phyloP scores from a whole-genome alignment of 306 rosid species.

The Pueraria montana region DNA sequence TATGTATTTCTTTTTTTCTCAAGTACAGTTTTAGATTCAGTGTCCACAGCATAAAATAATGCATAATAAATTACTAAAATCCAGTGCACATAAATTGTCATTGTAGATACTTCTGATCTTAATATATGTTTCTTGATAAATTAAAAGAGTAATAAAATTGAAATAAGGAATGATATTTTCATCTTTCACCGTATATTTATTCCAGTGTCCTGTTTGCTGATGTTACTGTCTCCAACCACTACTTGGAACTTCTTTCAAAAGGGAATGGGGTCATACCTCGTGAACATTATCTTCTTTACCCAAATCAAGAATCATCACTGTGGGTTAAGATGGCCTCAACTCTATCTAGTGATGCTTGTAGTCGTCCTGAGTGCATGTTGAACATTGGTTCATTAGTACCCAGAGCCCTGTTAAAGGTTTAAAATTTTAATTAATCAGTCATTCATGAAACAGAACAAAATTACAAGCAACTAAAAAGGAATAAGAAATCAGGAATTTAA shows the following conservation, averaged over 20 bases:
- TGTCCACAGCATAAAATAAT: conserved; percentile 25
- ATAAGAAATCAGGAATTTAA: conserved; percentile 1
- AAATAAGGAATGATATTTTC: conserved; percentile 19
- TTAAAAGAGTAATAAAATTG: conserved; percentile 4
- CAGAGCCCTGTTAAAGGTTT: conserved; percentile 65
- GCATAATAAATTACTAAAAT: background rate
- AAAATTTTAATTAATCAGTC: conserved; percentile 36
- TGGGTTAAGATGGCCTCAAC: conserved; percentile 88
- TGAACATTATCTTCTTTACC: conserved; percentile 20
- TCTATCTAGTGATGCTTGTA: conserved; percentile 94
- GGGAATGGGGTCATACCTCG: conserved; percentile 48
- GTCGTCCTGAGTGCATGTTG: conserved; percentile 87
- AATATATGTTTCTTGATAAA: conserved; percentile 28
- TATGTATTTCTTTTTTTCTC: background rate
- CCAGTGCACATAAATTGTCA: conserved; percentile 7
- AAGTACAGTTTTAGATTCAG: conserved; percentile 16
- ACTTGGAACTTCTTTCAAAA: conserved; percentile 22
- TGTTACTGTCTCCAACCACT: background rate
- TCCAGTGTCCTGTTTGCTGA: conserved; percentile 7
- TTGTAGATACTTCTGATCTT: conserved; percentile 10
- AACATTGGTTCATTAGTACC: conserved; percentile 91
- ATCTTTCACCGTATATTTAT: conserved; percentile 26
- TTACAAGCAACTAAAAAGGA: conserved; percentile 3
- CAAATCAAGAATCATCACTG: conserved; percentile 55
- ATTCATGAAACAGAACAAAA: conserved; percentile 15